phyloP scores from a whole-genome alignment of 1,284 basidiomycete species.

The Salmacisia buchloeana region DNA sequence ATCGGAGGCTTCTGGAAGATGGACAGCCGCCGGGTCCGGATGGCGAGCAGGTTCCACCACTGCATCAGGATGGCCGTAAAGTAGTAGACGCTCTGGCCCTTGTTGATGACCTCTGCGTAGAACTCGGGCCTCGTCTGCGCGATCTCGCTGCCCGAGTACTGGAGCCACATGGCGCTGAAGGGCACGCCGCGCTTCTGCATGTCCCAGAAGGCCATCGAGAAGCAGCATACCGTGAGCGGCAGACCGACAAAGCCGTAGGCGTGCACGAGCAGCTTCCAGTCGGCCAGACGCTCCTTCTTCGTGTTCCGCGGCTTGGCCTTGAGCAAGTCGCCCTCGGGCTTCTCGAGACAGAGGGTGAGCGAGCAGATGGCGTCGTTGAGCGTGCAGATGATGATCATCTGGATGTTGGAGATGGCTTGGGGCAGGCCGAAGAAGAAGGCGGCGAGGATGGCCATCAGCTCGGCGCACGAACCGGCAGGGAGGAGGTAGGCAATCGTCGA shows the following conservation, averaged over 20 bases:
- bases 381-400: slow-evolving; percentile 58
- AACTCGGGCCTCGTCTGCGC: slow-evolving; percentile 41
- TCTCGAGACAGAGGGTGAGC: slow-evolving; percentile 60
- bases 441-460: slow-evolving; percentile 65
- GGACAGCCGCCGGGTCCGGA: slow-evolving; percentile 57
- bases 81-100: slow-evolving; percentile 53
- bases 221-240: slow-evolving; percentile 57
- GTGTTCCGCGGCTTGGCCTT: slow-evolving; percentile 63
- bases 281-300: slow-evolving; percentile 55
- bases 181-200: slow-evolving; percentile 58
- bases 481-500: slow-evolving; percentile 51
- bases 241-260: slow-evolving; percentile 64
- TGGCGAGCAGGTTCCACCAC: slow-evolving; percentile 54
- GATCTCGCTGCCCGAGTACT: slow-evolving; percentile 56
- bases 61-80: slow-evolving; percentile 67
- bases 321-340: slow-evolving; percentile 60
- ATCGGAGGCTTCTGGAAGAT: slow-evolving; percentile 47
- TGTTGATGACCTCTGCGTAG: slow-evolving; percentile 52
- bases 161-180: slow-evolving; percentile 51
- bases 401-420: slow-evolving; percentile 58
- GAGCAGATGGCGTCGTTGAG: slow-evolving; percentile 56
- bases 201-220: slow-evolving; percentile 56
- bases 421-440: slow-evolving; percentile 57
- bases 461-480: slow-evolving; percentile 58
- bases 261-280: slow-evolving; percentile 60